Base-by-base conservation (phyloP, 2,329 filamentous ascomycete species). In the Colletotrichum spaethianum region DNA sequence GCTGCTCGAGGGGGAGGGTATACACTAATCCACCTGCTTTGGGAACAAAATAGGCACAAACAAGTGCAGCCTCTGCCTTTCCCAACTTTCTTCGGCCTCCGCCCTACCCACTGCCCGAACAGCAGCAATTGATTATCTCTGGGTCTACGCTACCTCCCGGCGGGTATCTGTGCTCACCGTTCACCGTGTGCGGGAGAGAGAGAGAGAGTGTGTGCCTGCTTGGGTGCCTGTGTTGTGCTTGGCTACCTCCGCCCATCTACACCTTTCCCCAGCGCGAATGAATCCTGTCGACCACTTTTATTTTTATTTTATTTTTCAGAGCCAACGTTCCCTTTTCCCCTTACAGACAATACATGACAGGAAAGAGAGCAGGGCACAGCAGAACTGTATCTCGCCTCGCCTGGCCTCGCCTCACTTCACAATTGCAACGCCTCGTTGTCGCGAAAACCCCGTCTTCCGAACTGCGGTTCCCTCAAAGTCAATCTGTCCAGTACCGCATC, bases 201-300 rank as follows among this genome's bases (percentile, higher is more conserved):
- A n/a, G n/a, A n/a, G n/a, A n/a, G n/a, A n/a, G n/a, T 53, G 50
- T 31, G 28, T 53, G 28, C 20, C 28, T 53, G 26, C 26, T 18
- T 52, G 20, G 50, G 50, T 53, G 50, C 50, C 20, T 53, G 28
- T 53, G 50, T 16, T 18, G 50, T 53, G 18, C 20, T 53, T 57
- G n/a, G 33, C 53, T 57, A 57, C 53, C 33, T 57, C 53, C 31
- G n/a, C 33, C n/a, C n/a, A 38, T 57, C 53, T 57, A 40, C 33
- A 40, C 53, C 53, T 40, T 40, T n/a, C n/a, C 33, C 36, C n/a
- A 33, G 36, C n/a, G 53, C 53, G 33, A 38, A 26, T n/a, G 12
- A 33, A 57, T 26, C n/a, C 53, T 9, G 36, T 26, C 36, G 53
- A 16, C 14, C n/a, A 18, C 33, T 57, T 38, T 56, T 11, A 9